These are phyloP conservation scores for Scutellaria galericulata DNA, from an alignment of 257 asterid species.

Conservation along the genomic window DNA sequence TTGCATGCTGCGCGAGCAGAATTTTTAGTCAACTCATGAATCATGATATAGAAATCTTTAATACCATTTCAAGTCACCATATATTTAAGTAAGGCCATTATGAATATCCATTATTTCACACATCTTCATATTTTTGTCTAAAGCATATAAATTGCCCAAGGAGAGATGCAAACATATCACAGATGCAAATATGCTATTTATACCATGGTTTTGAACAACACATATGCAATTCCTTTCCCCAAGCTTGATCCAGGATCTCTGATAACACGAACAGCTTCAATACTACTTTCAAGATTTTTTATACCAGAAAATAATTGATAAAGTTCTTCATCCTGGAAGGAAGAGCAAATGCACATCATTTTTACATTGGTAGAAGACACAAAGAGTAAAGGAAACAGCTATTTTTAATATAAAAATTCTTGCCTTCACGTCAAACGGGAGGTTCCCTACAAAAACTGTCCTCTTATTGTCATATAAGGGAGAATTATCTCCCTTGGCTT, in stretches of 20 bases:
- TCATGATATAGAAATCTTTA: neutral
- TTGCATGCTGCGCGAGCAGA: neutral
- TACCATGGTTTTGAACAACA: slow-evolving; percentile 91
- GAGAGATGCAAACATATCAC: slow-evolving; percentile 12
- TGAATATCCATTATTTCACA: neutral
- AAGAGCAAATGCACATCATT: slow-evolving; percentile 28
- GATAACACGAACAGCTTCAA: slow-evolving; percentile 89
- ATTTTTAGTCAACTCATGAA: neutral
- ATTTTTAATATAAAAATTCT: slow-evolving; percentile 29
- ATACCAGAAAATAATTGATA: slow-evolving; percentile 71
- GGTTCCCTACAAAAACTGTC: slow-evolving; percentile 89
- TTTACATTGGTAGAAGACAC: slow-evolving; percentile 17
- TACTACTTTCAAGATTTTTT: slow-evolving; percentile 67
- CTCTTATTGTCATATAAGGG: slow-evolving; percentile 75
- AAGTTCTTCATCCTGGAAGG: slow-evolving; percentile 80
- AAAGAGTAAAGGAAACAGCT: slow-evolving; percentile 1
- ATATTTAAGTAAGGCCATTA: neutral
- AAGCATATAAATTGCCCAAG: slow-evolving; percentile 9
- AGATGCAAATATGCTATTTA: slow-evolving; percentile 29
- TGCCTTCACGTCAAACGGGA: slow-evolving; percentile 95
- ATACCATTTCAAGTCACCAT: neutral
- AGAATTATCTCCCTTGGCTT: slow-evolving; percentile 72
- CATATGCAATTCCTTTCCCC: slow-evolving; percentile 96
- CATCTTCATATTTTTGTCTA: neutral
- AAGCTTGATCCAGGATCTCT: slow-evolving; percentile 91